Percentiles rank a stretch among this genome's conserved stretches.
Conservation (phyloP, 2,329 filamentous ascomycete species). For the Penicillium sp. region DNA sequence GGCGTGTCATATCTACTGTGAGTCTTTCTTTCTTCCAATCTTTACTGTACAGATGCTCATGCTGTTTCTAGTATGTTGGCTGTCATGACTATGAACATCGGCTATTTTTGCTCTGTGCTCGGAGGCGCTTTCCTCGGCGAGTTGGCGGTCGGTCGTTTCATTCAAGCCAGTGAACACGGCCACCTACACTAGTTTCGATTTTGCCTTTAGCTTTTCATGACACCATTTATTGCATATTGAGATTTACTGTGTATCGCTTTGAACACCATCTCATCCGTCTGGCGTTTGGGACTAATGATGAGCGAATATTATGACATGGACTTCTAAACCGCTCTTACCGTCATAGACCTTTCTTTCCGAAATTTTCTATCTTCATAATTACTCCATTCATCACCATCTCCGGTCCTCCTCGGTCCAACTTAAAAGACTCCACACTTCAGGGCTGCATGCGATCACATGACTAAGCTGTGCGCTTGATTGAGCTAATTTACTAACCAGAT, state of each 20-base stretch:
- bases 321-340: neutral
- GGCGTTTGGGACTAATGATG: neutral
- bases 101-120: conserved; percentile 78
- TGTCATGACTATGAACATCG: conserved; percentile 85
- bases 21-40: conserved; percentile 41
- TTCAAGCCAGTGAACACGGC: conserved; percentile 38
- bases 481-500: conserved; percentile 4
- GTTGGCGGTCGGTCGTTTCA: conserved; percentile 70
- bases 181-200: too few relatives aligned
- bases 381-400: neutral
- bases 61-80: conserved; percentile 69
- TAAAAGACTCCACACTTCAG: too few relatives aligned
- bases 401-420: neutral
- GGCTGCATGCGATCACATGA: neutral
- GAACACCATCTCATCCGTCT: neutral
- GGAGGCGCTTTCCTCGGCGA: conserved; percentile 81
- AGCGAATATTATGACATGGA: neutral
- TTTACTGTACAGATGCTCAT: conserved; percentile 3
- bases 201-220: neutral
- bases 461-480: conserved; percentile 2
- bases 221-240: neutral
- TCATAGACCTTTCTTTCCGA: neutral
- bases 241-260: neutral
- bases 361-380: neutral
- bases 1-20: conserved; percentile 82